Evolutionary conservation across 2,329 filamentous ascomycete species (phyloP).

Genomic region (Neospermospora avenae): DNA sequence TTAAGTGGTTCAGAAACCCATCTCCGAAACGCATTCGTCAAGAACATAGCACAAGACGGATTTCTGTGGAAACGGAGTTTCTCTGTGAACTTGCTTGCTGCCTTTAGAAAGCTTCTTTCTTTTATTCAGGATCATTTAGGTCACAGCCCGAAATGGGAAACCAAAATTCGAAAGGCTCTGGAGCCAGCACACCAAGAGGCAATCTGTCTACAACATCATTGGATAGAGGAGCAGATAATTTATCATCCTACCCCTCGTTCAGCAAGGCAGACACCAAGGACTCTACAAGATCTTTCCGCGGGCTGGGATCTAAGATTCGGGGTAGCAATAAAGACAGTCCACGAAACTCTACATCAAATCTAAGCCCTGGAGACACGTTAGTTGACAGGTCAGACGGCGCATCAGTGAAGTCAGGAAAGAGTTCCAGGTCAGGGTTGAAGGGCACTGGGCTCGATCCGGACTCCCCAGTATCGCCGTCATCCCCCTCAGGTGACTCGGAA

Average conservation of each 20-base stretch:
- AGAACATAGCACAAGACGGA: not conserved
- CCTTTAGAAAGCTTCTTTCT: not conserved
- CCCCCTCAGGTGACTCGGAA: constrained; percentile 32
- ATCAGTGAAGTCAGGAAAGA: constrained; percentile 70
- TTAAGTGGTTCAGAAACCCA: constrained; percentile 3
- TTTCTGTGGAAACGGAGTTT: not conserved
- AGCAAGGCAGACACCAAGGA: constrained; percentile 91
- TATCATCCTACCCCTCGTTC: constrained; percentile 89
- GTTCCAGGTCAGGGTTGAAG: constrained; percentile 49
- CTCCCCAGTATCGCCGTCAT: constrained; percentile 32
- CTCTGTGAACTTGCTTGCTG: not conserved
- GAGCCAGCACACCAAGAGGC: constrained; percentile 29
- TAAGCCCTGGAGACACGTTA: constrained; percentile 52
- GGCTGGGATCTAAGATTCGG: constrained; percentile 83
- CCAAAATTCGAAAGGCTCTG: constrained; percentile 54
- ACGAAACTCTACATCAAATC: constrained; percentile 62
- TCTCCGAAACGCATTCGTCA: not conserved
- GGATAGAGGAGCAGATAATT: constrained; percentile 31
- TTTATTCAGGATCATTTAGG: not conserved
- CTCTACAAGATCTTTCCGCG: constrained; percentile 78
- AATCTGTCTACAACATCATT: constrained; percentile 33
- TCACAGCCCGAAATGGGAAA: constrained; percentile 64
- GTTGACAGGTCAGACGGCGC: constrained; percentile 69
- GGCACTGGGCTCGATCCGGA: constrained; percentile 41
- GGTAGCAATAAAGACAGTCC: constrained; percentile 76